A percentile compares a stretch with the other conserved stretches of the same genome.
Conservation (phyloP, 441 rosid species). For the Erysimum cheiri region DNA sequence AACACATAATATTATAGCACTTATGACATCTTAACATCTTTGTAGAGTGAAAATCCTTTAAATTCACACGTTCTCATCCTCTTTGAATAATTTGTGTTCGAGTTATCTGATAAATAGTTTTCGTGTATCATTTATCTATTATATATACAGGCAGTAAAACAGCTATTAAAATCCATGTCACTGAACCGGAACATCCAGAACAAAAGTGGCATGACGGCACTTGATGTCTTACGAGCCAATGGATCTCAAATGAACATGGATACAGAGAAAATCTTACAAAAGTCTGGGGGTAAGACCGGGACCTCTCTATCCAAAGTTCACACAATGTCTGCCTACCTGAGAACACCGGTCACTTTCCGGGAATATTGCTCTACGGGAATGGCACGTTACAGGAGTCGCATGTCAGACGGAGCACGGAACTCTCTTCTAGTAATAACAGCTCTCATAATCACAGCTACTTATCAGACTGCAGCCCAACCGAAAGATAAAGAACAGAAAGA, state of each 20-base stretch:
- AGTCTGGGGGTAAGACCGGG: neutral
- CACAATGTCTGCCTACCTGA: neutral
- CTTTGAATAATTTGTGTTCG: neutral
- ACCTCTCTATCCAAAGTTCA: neutral
- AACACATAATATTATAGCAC: too few relatives aligned
- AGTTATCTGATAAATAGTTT: neutral
- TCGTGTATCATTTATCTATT: neutral
- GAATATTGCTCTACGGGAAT: conserved; percentile 15
- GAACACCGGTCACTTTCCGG: neutral
- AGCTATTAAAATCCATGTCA: conserved; percentile 16
- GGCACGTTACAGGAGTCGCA: neutral
- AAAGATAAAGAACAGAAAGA: neutral
- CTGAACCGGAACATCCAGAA: conserved; percentile 35
- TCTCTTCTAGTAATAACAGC: conserved; percentile 29
- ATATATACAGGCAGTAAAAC: conserved; percentile 5
- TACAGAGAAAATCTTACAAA: neutral
- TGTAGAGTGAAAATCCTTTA: too few relatives aligned
- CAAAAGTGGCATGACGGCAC: conserved; percentile 14
- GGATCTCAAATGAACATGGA: neutral
- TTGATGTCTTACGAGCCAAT: conserved; percentile 23
- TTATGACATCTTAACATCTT: too few relatives aligned
- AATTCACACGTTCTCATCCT: neutral
- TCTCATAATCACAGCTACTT: conserved; percentile 31
- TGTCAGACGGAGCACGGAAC: conserved; percentile 24
- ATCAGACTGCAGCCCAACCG: neutral